phyloP scores from a whole-genome alignment of 805 yeast genomes.

The Lipomyces mesembrius region DNA sequence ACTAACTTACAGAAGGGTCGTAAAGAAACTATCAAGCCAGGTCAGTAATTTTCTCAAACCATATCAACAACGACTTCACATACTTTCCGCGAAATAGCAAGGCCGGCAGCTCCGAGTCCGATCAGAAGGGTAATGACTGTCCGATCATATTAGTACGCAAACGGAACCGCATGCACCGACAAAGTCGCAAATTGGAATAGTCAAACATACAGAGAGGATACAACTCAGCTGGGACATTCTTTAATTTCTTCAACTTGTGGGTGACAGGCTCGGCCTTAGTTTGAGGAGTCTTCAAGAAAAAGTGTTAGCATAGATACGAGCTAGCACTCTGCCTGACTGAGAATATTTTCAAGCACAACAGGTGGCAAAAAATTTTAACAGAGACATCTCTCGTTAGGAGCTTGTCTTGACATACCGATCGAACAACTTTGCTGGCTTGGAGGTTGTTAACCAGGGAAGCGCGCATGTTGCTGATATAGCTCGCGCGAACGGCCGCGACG shows the following conservation, averaged over 20 bases:
- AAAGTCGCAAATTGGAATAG: background rate
- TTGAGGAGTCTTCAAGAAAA: constrained; percentile 18
- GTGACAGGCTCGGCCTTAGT: constrained; percentile 30
- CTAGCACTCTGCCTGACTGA: background rate
- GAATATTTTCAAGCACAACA: background rate
- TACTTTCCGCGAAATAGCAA: constrained; percentile 26
- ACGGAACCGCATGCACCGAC: background rate
- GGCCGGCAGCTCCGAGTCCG: constrained; percentile 29
- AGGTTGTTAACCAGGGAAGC: constrained; percentile 19
- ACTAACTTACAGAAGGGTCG: constrained; percentile 29
- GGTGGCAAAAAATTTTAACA: background rate
- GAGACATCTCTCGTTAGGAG: background rate
- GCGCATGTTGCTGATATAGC: constrained; percentile 21
- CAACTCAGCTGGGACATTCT: constrained; percentile 42
- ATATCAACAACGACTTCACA: background rate
- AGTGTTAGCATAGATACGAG: background rate
- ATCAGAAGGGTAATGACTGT: constrained; percentile 10
- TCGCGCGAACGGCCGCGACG: constrained; percentile 21
- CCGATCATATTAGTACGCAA: background rate
- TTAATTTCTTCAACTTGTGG: constrained; percentile 30
- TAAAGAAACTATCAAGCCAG: constrained; percentile 15
- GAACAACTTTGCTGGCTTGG: constrained; percentile 18
- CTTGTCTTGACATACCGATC: constrained; percentile 10
- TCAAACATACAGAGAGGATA: constrained; percentile 43
- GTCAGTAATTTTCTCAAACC: constrained; percentile 1